phyloP scores from a whole-genome alignment of 306 rosid species.

The Chamaecrista fasciculata region DNA sequence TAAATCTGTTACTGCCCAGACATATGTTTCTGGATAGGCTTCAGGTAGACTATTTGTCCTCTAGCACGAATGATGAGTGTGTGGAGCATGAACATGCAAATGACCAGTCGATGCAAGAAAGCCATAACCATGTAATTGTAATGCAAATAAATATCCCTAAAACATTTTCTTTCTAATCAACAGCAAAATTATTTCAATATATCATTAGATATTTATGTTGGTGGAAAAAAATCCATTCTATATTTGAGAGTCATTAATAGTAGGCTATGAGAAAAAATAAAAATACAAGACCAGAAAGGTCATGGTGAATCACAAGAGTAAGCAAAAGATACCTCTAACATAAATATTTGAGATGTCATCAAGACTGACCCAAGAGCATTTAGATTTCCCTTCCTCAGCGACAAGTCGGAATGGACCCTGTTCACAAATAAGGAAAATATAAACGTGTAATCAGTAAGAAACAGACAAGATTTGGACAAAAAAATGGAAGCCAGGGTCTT shows the following conservation, averaged over 20 bases:
- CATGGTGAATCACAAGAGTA: constrained; percentile 19
- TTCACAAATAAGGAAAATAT: constrained; percentile 8
- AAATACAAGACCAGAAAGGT: constrained; percentile 11
- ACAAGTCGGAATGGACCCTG: constrained; percentile 97
- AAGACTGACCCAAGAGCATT: constrained; percentile 97
- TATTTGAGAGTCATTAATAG: constrained; percentile 5
- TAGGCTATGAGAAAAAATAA: not conserved
- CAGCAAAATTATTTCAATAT: not conserved
- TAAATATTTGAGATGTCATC: constrained; percentile 84
- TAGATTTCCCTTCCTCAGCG: constrained; percentile 96
- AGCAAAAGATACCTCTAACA: constrained; percentile 63
- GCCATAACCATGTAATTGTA: constrained; percentile 15
- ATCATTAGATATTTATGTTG: constrained; percentile 11
- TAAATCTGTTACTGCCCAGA: not conserved
- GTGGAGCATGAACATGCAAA: not conserved
- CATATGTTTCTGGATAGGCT: not conserved
- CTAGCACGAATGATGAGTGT: not conserved
- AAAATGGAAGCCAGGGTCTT: not conserved
- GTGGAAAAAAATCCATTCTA: constrained; percentile 10
- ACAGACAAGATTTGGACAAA: not conserved
- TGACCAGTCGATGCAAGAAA: not conserved
- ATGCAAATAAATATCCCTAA: not conserved
- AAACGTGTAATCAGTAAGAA: too few species aligned
- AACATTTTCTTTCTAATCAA: not conserved
- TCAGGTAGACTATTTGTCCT: not conserved